Conservation (phyloP, 495 filamentous ascomycete genomes). For the Cetradonia linearis region DNA sequence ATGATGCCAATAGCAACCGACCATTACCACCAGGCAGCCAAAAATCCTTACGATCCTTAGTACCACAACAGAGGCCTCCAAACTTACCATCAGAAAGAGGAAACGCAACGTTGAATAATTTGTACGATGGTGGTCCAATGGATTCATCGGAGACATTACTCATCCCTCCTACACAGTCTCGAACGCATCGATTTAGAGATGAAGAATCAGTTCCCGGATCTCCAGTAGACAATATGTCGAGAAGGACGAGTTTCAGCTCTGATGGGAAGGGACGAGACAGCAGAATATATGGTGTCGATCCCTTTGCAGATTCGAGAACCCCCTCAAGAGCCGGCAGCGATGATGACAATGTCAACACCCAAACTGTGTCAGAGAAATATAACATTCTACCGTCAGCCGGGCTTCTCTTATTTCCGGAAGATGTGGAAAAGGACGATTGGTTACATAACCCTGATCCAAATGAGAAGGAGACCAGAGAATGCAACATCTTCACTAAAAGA, state of each 20-base stretch:
- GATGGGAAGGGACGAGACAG: slow-evolving; percentile 47
- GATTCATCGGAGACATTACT: slow-evolving; percentile 53
- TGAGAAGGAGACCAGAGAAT: slow-evolving; percentile 52
- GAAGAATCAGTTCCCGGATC: slow-evolving; percentile 36
- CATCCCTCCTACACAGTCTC: slow-evolving; percentile 40
- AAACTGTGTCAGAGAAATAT: slow-evolving; percentile 70
- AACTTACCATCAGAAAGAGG: slow-evolving; percentile 21
- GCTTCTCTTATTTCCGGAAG: slow-evolving; percentile 60
- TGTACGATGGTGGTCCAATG: slow-evolving; percentile 34
- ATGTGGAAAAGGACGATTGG: slow-evolving; percentile 70
- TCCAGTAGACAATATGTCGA: slow-evolving; percentile 38
- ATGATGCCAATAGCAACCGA: slow-evolving; percentile 28
- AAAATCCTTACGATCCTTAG: slow-evolving; percentile 33
- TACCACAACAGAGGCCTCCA: slow-evolving; percentile 28
- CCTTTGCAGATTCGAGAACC: slow-evolving; percentile 47
- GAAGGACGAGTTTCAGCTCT: slow-evolving; percentile 54
- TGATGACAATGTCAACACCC: slow-evolving; percentile 59
- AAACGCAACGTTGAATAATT: slow-evolving; percentile 18
- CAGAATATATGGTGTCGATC: slow-evolving; percentile 31
- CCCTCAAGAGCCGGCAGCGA: slow-evolving; percentile 55
- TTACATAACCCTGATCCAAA: slow-evolving; percentile 62
- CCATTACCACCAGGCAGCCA: slow-evolving; percentile 28
- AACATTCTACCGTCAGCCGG: slow-evolving; percentile 66
- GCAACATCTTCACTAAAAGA: slow-evolving; percentile 57
- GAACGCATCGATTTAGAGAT: slow-evolving; percentile 36